These are phyloP conservation scores for Tardiomyces blankii DNA, from an alignment of 1,139 yeast genomes.

Conservation along the genomic window DNA sequence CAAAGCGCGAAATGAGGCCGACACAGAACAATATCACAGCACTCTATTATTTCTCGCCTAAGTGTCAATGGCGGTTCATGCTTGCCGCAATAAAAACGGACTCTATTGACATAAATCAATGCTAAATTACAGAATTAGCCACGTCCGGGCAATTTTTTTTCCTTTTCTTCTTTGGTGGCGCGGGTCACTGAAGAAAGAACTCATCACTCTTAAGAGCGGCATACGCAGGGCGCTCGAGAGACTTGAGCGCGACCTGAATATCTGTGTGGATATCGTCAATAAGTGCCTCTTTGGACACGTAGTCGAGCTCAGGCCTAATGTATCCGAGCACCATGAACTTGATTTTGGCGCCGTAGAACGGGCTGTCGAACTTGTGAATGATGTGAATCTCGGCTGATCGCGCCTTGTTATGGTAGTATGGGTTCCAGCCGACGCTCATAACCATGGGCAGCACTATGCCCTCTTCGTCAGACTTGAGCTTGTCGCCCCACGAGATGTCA, in stretches of 20 bases:
- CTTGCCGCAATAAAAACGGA: no score
- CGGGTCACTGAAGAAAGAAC: constrained; percentile 8
- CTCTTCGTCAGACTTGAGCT: constrained; percentile 38
- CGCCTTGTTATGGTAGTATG: constrained; percentile 69
- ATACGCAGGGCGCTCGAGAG: constrained; percentile 32
- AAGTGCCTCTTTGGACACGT: constrained; percentile 72
- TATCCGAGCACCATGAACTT: constrained; percentile 70
- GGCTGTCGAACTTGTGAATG: constrained; percentile 52
- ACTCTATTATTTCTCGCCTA: no score
- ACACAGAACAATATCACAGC: no score
- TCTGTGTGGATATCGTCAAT: constrained; percentile 78
- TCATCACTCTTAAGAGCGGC: constrained; percentile 14
- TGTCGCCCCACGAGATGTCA: constrained; percentile 43
- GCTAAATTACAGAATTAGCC: no score
- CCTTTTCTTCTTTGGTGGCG: no score
- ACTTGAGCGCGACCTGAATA: constrained; percentile 51
- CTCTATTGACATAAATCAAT: no score
- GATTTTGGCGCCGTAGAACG: constrained; percentile 77
- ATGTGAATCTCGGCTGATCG: constrained; percentile 82
- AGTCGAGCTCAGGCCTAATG: constrained; percentile 82
- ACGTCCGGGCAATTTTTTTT: no score
- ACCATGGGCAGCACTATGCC: constrained; percentile 65
- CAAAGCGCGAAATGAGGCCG: no score
- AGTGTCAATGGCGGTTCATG: no score
- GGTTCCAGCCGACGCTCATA: constrained; percentile 94